These are phyloP conservation scores for Pythium phragmitis DNA, from an alignment of 352 stramenopile species.

Conservation along the genomic window DNA sequence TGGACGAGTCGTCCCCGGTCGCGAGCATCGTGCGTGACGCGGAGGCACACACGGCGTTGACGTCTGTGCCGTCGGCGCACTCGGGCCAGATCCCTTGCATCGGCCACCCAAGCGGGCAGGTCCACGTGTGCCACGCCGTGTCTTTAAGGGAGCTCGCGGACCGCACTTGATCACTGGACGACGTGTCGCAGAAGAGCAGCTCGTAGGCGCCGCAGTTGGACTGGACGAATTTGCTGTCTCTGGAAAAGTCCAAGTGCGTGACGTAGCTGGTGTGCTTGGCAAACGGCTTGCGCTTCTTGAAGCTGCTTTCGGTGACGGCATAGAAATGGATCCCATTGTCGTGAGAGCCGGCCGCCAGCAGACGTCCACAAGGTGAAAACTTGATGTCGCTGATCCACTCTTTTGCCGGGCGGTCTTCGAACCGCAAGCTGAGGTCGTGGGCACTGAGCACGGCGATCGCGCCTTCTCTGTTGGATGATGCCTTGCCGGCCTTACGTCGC, in stretches of 20 bases:
- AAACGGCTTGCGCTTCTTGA: constrained; percentile 73
- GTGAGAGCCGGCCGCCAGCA: constrained; percentile 66
- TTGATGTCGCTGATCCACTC: constrained; percentile 83
- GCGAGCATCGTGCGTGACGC: constrained; percentile 67
- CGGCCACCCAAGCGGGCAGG: constrained; percentile 87
- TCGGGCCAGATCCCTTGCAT: constrained; percentile 91
- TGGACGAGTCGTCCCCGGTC: constrained; percentile 74
- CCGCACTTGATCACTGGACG: constrained; percentile 78
- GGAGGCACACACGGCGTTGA: constrained; percentile 77
- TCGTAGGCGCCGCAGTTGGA: constrained; percentile 89
- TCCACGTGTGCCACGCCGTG: constrained; percentile 88
- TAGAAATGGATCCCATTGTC: constrained; percentile 78
- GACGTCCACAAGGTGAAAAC: constrained; percentile 52
- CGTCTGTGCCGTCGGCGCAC: constrained; percentile 78
- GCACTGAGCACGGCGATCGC: constrained; percentile 41
- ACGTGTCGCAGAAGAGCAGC: constrained; percentile 88
- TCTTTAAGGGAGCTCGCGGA: constrained; percentile 76
- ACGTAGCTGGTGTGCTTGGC: constrained; percentile 81
- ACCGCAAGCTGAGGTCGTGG: constrained; percentile 31
- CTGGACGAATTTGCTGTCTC: constrained; percentile 63
- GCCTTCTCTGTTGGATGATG: constrained; percentile 40
- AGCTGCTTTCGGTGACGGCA: constrained; percentile 17
- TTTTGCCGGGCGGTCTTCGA: constrained; percentile 63
- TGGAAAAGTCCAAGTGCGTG: constrained; percentile 84
- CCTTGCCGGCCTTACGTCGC: constrained; percentile 39